These are phyloP conservation scores for Metschnikowia hibisci DNA, from an alignment of 805 yeast genomes.

Conservation along the genomic window DNA sequence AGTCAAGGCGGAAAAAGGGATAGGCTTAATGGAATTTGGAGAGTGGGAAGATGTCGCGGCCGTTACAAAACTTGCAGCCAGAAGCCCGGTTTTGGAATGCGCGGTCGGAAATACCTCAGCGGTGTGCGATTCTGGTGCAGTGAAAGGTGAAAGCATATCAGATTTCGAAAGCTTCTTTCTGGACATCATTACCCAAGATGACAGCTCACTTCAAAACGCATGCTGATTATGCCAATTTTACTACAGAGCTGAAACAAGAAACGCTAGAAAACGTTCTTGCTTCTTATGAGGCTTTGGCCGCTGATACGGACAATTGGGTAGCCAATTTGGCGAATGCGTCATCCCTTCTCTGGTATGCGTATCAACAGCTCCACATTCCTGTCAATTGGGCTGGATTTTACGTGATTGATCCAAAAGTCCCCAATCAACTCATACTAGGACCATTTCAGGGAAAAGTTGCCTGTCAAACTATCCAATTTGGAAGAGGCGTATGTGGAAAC, in stretches of 20 bases:
- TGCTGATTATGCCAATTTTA: conserved; percentile 69
- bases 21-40: conserved; percentile 9
- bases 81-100: conserved; percentile 15
- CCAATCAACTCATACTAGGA: conserved; percentile 61
- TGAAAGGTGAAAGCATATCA: conserved; percentile 4
- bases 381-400: conserved; percentile 97
- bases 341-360: conserved; percentile 85
- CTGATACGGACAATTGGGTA: conserved; percentile 76
- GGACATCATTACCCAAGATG: conserved; percentile 4
- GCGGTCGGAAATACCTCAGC: conserved; percentile 9
- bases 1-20: background rate
- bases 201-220: conserved; percentile 36
- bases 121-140: conserved; percentile 11
- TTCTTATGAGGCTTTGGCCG: conserved; percentile 62
- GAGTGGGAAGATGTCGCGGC: conserved; percentile 12
- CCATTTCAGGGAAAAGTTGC: conserved; percentile 98
- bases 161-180: conserved; percentile 3
- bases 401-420: conserved; percentile 40
- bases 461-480: conserved; percentile 75
- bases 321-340: conserved; percentile 84
- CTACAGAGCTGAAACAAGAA: conserved; percentile 43
- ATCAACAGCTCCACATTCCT: conserved; percentile 50
- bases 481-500: conserved; percentile 88
- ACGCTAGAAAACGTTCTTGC: conserved; percentile 53
- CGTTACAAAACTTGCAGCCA: conserved; percentile 8